A percentile compares a stretch with the other conserved stretches of the same genome.
phyloP scores from a whole-genome alignment of 2,329 filamentous ascomycete genomes.

The Zarea fungicola region DNA sequence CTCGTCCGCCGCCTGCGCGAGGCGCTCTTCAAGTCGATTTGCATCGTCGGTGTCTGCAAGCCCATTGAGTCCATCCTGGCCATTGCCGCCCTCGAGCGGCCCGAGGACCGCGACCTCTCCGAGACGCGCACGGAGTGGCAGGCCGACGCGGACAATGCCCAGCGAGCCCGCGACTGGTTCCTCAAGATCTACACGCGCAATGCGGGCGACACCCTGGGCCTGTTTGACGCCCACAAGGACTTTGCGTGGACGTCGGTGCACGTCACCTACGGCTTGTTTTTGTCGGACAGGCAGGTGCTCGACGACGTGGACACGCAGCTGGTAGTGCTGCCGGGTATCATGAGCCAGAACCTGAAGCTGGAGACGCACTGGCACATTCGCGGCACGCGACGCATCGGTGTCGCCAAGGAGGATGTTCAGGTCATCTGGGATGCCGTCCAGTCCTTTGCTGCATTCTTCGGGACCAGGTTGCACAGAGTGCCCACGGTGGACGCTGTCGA shows the following conservation, averaged over 20 bases:
- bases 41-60: constrained; percentile 57
- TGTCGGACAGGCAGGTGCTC: constrained; percentile 50
- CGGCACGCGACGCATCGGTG: constrained; percentile 23
- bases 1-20: constrained; percentile 51
- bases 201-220: constrained; percentile 26
- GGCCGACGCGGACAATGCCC: constrained; percentile 48
- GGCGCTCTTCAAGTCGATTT: constrained; percentile 52
- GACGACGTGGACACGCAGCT: constrained; percentile 51
- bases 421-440: constrained; percentile 22
- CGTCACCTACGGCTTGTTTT: constrained; percentile 55
- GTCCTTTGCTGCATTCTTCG: constrained; percentile 23
- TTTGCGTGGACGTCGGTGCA: constrained; percentile 46
- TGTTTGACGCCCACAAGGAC: constrained; percentile 33
- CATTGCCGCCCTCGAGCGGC: constrained; percentile 44
- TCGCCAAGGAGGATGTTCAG: constrained; percentile 23
- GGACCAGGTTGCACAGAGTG: constrained; percentile 19
- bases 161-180: constrained; percentile 51
- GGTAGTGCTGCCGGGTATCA: constrained; percentile 48
- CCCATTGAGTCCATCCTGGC: constrained; percentile 54
- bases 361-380: constrained; percentile 50
- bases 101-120: constrained; percentile 53
- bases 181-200: constrained; percentile 51
- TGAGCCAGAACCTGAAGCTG: constrained; percentile 50
- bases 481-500: constrained; percentile 26
- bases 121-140: constrained; percentile 53